Conservation (phyloP, 2,329 filamentous ascomycete species). For the Diaporthe sp. region DNA sequence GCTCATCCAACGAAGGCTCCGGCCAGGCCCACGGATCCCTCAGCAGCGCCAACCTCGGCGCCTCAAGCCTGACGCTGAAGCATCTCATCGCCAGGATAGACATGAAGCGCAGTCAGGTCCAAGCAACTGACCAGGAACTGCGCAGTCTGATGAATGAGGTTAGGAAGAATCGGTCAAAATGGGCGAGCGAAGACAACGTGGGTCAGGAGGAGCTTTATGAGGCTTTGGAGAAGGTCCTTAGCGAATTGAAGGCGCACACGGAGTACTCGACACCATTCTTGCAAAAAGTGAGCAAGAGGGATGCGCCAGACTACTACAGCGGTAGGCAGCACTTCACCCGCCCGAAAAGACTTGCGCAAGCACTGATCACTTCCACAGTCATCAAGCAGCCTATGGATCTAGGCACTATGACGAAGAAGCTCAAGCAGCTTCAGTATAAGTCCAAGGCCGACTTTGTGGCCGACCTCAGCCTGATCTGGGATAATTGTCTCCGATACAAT, state of each 20-base stretch:
- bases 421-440: slow-evolving; percentile 83
- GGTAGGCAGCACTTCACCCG: slow-evolving; percentile 66
- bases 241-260: slow-evolving; percentile 95
- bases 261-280: slow-evolving; percentile 98
- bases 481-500: slow-evolving; percentile 97
- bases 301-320: slow-evolving; percentile 94
- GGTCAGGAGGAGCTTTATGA: slow-evolving; percentile 99
- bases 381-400: slow-evolving; percentile 99
- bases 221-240: slow-evolving; percentile 94
- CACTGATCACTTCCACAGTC: slow-evolving; percentile 62
- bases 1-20: slow-evolving; percentile 62
- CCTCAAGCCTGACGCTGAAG: slow-evolving; percentile 95
- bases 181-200: slow-evolving; percentile 97
- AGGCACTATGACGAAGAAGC: slow-evolving; percentile 97
- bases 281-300: slow-evolving; percentile 94
- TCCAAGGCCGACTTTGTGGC: slow-evolving; percentile 95
- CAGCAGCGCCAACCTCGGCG: slow-evolving; percentile 93
- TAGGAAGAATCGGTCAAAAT: slow-evolving; percentile 97
- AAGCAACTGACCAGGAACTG: slow-evolving; percentile 92
- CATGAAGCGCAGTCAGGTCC: slow-evolving; percentile 88
- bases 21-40: slow-evolving; percentile 85
- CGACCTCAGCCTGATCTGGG: slow-evolving; percentile 95
- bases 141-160: slow-evolving; percentile 96
- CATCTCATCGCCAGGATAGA: slow-evolving; percentile 97
- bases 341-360: slow-evolving; percentile 41